These are phyloP conservation scores for Harringtonia lauricola DNA, from an alignment of 2,329 filamentous ascomycete genomes.

Conservation along the genomic window DNA sequence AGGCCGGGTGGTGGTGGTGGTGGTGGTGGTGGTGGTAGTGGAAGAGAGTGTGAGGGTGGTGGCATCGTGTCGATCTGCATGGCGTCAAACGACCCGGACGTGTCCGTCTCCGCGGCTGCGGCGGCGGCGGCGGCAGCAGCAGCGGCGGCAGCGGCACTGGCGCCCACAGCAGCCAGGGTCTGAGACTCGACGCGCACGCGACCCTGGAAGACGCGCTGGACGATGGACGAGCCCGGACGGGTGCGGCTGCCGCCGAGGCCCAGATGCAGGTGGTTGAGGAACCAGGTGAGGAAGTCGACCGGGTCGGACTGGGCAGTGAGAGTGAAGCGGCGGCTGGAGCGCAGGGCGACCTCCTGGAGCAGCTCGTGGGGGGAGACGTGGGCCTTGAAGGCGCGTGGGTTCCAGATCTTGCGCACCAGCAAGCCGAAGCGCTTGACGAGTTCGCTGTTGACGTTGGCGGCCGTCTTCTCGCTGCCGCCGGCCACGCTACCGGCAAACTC, in stretches of 20 bases:
- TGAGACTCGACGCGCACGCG: conserved; percentile 87
- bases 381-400: conserved; percentile 87
- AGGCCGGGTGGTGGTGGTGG: background rate
- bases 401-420: conserved; percentile 95
- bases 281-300: conserved; percentile 94
- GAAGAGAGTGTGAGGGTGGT: conserved; percentile 3
- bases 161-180: conserved; percentile 14
- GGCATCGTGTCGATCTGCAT: conserved; percentile 10
- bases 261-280: conserved; percentile 89
- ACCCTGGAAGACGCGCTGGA: conserved; percentile 91
- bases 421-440: conserved; percentile 81
- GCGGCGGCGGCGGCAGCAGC: conserved; percentile 3
- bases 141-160: conserved; percentile 7
- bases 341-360: conserved; percentile 83
- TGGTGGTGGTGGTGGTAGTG: background rate
- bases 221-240: conserved; percentile 71
- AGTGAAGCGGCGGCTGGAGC: conserved; percentile 86
- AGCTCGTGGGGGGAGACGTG: conserved; percentile 97
- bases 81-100: conserved; percentile 1
- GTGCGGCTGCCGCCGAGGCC: conserved; percentile 83
- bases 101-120: background rate
- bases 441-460: conserved; percentile 44
- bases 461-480: background rate
- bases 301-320: conserved; percentile 87
- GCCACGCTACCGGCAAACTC: conserved; percentile 43